Evolutionary conservation across 371 early-diverging fungal genomes (phyloP).

Genomic region (Smittium culicis): DNA sequence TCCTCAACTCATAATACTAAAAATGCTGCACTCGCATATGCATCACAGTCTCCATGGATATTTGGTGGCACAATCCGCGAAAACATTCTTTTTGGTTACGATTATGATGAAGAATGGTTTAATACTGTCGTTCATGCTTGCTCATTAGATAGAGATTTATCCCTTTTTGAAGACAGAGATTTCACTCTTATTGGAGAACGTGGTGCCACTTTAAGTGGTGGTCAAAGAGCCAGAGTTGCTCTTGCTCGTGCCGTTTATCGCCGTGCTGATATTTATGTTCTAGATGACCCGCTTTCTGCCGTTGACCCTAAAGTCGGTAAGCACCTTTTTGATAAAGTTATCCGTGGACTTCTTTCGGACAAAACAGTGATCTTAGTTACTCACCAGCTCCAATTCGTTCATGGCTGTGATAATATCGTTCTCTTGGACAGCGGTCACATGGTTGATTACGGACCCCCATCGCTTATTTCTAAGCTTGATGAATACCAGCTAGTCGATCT

Average conservation of each 20-base stretch:
- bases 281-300: constrained; percentile 56
- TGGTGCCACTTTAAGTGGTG: constrained; percentile 41
- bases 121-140: constrained; percentile 27
- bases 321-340: constrained; percentile 14
- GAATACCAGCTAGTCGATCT: no score
- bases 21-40: constrained; percentile 40
- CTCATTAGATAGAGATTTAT: constrained; percentile 40
- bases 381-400: constrained; percentile 34
- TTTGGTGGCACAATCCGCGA: constrained; percentile 13
- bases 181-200: constrained; percentile 38
- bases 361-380: constrained; percentile 38
- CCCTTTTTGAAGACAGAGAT: constrained; percentile 44
- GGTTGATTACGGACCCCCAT: constrained; percentile 13
- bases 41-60: constrained; percentile 38
- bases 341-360: constrained; percentile 41
- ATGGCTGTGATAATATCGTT: constrained; percentile 34
- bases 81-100: constrained; percentile 34
- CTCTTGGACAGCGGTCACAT: constrained; percentile 14
- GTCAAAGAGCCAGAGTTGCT: constrained; percentile 38
- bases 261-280: constrained; percentile 43
- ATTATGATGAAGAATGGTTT: constrained; percentile 32
- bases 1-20: no score
- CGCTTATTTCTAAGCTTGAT: constrained; percentile 16
- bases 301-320: constrained; percentile 41
- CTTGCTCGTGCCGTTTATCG: constrained; percentile 40